A percentile compares a stretch with the other conserved stretches of the same genome.
Conservation (phyloP, 352 stramenopile genomes). For the Globisporangium emineosum region DNA sequence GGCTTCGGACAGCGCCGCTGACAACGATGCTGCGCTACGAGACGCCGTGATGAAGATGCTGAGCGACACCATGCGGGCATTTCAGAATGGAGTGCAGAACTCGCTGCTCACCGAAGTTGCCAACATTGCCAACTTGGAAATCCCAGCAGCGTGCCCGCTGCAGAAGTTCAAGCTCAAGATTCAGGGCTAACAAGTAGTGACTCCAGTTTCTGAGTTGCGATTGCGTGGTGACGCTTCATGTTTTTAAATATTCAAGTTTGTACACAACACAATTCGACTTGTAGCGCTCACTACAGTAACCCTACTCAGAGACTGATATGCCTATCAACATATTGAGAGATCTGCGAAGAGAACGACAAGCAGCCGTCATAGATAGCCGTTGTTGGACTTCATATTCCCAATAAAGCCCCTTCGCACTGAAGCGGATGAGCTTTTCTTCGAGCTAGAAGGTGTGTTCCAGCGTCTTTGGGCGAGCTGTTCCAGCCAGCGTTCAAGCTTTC, state of each 20-base stretch:
- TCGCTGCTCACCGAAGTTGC: neutral
- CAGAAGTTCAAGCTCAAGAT: constrained; percentile 1
- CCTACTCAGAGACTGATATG: neutral
- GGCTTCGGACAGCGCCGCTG: neutral
- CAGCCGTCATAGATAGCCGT: too few species aligned
- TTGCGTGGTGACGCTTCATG: neutral
- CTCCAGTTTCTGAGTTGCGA: neutral
- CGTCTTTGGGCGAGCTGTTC: too few species aligned
- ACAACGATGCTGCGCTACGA: neutral
- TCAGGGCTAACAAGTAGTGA: neutral
- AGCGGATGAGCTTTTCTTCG: too few species aligned
- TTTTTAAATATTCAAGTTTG: neutral
- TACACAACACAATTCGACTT: too few species aligned
- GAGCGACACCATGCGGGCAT: constrained; percentile 12
- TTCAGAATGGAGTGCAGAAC: constrained; percentile 9
- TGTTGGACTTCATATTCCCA: neutral
- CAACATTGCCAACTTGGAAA: neutral
- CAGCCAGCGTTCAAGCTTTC: too few species aligned
- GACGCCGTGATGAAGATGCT: constrained; percentile 8
- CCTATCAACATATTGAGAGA: neutral
- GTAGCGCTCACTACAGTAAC: too few species aligned
- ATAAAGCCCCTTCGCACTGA: too few species aligned
- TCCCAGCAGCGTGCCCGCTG: constrained; percentile 4
- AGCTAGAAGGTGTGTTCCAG: too few species aligned
- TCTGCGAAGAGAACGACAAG: neutral